Percentiles rank a stretch among this genome's conserved stretches.
Evolutionary conservation across 768 basidiomycete genomes (phyloP).

Genomic region (Sutorius australiensis): DNA sequence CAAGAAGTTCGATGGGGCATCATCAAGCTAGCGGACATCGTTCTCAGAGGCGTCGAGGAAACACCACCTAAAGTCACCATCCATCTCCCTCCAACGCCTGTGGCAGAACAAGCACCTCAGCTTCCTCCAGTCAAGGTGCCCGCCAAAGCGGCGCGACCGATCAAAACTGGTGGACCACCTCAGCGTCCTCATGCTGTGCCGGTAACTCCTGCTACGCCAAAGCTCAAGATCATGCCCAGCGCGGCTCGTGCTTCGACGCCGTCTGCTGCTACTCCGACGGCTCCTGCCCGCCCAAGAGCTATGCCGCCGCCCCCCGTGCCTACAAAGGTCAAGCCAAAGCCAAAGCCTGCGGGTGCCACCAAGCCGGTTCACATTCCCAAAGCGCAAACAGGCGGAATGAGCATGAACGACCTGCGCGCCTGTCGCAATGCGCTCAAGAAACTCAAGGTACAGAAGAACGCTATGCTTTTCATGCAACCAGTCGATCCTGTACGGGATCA

Average conservation of each 20-base stretch:
- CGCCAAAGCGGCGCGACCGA: constrained; percentile 34
- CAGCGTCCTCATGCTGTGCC: constrained; percentile 29
- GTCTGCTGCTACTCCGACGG: constrained; percentile 14
- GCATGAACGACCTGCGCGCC: constrained; percentile 67
- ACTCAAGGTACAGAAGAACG: constrained; percentile 68
- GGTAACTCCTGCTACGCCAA: constrained; percentile 40
- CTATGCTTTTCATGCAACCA: constrained; percentile 73
- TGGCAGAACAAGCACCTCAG: constrained; percentile 55
- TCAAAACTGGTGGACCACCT: constrained; percentile 35
- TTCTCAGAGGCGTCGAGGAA: constrained; percentile 81
- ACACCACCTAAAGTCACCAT: constrained; percentile 82
- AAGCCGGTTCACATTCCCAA: constrained; percentile 55
- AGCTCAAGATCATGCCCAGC: constrained; percentile 46
- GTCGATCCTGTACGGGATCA: constrained; percentile 95
- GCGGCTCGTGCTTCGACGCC: constrained; percentile 13
- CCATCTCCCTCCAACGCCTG: constrained; percentile 73
- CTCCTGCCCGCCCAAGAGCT: constrained; percentile 5
- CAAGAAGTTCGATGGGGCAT: constrained; percentile 89
- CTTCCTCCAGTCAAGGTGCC: constrained; percentile 52
- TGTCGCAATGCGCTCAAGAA: constrained; percentile 79
- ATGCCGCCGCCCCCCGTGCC: constrained; percentile 33
- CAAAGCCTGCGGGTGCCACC: constrained; percentile 20
- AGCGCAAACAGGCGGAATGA: constrained; percentile 75
- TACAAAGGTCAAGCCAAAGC: constrained; percentile 25
- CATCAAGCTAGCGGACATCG: constrained; percentile 86